A percentile compares a stretch with the other conserved stretches of the same genome.
Evolutionary conservation across 2,329 filamentous ascomycete genomes (phyloP).

Genomic region (Microsporum ferrugineum): DNA sequence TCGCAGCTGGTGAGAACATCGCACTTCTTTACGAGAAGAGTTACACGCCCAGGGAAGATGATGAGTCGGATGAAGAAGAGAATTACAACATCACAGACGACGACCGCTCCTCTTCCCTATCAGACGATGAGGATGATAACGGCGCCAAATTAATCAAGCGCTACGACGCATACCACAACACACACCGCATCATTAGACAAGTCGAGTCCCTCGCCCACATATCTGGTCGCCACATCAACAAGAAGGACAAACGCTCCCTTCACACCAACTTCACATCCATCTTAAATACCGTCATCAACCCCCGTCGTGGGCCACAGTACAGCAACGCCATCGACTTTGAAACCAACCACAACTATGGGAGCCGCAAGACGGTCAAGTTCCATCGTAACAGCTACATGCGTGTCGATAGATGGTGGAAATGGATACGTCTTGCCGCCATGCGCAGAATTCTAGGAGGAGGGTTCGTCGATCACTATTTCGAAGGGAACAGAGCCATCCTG

Average conservation of each 20-base stretch:
- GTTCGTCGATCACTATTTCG: constrained; percentile 50
- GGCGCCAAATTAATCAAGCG: constrained; percentile 45
- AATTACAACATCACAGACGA: constrained; percentile 36
- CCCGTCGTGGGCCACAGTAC: constrained; percentile 54
- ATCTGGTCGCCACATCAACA: constrained; percentile 51
- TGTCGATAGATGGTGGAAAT: constrained; percentile 65
- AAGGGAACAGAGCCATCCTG: constrained; percentile 50
- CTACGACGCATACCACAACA: constrained; percentile 56
- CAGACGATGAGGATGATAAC: constrained; percentile 27
- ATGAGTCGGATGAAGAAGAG: constrained; percentile 41
- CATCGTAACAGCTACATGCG: constrained; percentile 48
- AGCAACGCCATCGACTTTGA: constrained; percentile 52
- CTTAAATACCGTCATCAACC: constrained; percentile 54
- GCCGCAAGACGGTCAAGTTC: constrained; percentile 50
- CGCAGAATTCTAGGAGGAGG: constrained; percentile 51
- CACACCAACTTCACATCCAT: constrained; percentile 57
- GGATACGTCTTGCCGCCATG: constrained; percentile 51
- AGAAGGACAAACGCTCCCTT: constrained; percentile 55
- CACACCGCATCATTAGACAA: constrained; percentile 47
- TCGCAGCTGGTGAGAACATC: constrained; percentile 67
- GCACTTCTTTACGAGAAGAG: constrained; percentile 71
- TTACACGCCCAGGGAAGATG: constrained; percentile 47
- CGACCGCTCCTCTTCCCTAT: constrained; percentile 25
- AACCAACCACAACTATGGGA: constrained; percentile 49
- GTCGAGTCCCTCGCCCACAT: constrained; percentile 50